These are phyloP conservation scores for Wickerhamiella kazuoi DNA, from an alignment of 805 yeast species.

Conservation along the genomic window DNA sequence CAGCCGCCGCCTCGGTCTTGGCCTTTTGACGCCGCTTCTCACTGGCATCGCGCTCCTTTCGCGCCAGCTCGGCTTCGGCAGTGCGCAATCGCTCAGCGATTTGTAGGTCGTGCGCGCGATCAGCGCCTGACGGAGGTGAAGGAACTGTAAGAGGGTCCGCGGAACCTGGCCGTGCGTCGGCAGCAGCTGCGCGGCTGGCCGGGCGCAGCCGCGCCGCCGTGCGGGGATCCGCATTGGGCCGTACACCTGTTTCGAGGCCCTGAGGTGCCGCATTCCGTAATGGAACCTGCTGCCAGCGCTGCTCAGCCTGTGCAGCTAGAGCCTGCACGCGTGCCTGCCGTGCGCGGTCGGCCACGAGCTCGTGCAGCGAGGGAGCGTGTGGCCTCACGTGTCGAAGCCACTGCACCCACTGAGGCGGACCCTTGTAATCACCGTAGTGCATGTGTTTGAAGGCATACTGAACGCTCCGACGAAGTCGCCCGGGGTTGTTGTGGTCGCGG, in stretches of 20 bases:
- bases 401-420: conserved; percentile 46
- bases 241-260: background rate
- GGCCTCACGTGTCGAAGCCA: conserved; percentile 57
- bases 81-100: background rate
- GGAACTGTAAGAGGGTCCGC: too few species aligned
- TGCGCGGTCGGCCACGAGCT: conserved; percentile 38
- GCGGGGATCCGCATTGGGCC: background rate
- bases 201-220: background rate
- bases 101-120: conserved; percentile 6
- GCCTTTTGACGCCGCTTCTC: too few species aligned
- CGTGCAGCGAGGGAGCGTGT: conserved; percentile 43
- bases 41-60: background rate
- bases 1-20: too few species aligned
- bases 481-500: conserved; percentile 31
- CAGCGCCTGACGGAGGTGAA: too few species aligned
- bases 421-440: conserved; percentile 20
- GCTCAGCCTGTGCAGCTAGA: conserved; percentile 29
- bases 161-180: too few species aligned
- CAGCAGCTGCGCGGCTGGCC: background rate
- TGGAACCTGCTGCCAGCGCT: conserved; percentile 22
- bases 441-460: conserved; percentile 29
- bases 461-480: conserved; percentile 35
- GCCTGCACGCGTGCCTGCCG: conserved; percentile 37
- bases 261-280: background rate
- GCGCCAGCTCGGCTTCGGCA: background rate